phyloP scores from a whole-genome alignment of 2,329 filamentous ascomycete species.

The Cercospora janseana region DNA sequence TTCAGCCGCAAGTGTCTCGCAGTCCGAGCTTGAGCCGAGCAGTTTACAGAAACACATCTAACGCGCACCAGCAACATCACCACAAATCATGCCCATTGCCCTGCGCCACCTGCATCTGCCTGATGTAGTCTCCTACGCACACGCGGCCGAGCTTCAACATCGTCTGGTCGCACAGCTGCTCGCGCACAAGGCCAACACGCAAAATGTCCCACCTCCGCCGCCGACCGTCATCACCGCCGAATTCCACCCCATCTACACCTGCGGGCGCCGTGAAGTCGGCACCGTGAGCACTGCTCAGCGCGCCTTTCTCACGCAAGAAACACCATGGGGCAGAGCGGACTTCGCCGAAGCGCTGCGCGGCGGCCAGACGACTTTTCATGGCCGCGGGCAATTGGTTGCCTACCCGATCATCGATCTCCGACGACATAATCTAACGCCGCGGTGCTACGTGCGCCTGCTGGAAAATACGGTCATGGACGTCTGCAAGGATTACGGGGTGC shows the following conservation, averaged over 20 bases:
- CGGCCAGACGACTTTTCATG: constrained; percentile 91
- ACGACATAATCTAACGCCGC: constrained; percentile 64
- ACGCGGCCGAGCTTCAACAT: constrained; percentile 57
- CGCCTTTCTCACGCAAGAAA: constrained; percentile 39
- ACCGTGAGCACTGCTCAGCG: constrained; percentile 51
- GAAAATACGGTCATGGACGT: constrained; percentile 72
- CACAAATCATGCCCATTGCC: constrained; percentile 51
- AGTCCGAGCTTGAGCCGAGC: no score
- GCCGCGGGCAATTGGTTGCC: constrained; percentile 86
- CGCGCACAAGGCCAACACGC: constrained; percentile 55
- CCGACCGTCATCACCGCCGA: constrained; percentile 80
- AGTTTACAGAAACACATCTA: no score
- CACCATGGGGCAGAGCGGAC: constrained; percentile 49
- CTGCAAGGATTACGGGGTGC: constrained; percentile 59
- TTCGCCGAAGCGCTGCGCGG: constrained; percentile 74
- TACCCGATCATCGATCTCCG: constrained; percentile 87
- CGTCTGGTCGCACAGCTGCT: constrained; percentile 58
- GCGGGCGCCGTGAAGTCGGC: constrained; percentile 73
- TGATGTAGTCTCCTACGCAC: constrained; percentile 53
- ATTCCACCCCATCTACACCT: constrained; percentile 80
- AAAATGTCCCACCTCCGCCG: constrained; percentile 20
- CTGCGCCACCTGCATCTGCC: constrained; percentile 62
- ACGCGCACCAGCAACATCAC: no score
- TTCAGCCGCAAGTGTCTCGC: no score
- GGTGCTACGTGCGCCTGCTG: constrained; percentile 73